Evolutionary conservation across 345 rosid species (phyloP).

Genomic region (Adansonia digitata): DNA sequence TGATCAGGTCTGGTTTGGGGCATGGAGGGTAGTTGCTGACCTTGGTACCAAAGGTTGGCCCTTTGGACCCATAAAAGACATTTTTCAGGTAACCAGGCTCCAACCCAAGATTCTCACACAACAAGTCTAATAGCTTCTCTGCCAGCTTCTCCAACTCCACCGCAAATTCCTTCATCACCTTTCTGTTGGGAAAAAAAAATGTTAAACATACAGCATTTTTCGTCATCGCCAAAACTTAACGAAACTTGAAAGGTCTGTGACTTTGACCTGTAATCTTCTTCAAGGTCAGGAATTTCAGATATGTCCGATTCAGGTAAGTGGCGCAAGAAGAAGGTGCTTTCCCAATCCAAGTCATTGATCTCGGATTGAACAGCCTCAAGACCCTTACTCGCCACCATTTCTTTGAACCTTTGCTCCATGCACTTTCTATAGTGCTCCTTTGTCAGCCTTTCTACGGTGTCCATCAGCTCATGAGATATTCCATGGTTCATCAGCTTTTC

Average conservation of each 20-base stretch:
- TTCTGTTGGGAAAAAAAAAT: constrained; percentile 26
- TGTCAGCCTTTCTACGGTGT: constrained; percentile 60
- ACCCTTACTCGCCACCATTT: constrained; percentile 59
- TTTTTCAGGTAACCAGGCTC: constrained; percentile 81
- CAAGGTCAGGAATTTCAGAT: constrained; percentile 54
- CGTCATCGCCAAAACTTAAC: not conserved
- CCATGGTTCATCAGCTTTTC: constrained; percentile 68
- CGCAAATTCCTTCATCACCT: constrained; percentile 57
- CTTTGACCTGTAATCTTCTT: constrained; percentile 43
- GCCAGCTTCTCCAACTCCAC: constrained; percentile 55
- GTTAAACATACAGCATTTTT: not conserved
- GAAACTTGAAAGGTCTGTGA: not conserved
- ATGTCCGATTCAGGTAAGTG: constrained; percentile 63
- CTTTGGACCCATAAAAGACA: constrained; percentile 59
- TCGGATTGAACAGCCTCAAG: constrained; percentile 51
- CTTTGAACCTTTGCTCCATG: constrained; percentile 65
- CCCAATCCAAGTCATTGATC: constrained; percentile 68
- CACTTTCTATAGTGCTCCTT: constrained; percentile 60
- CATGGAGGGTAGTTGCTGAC: constrained; percentile 94
- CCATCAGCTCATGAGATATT: constrained; percentile 55
- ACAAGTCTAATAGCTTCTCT: constrained; percentile 52
- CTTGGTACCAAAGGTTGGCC: constrained; percentile 81
- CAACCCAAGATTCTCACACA: constrained; percentile 76
- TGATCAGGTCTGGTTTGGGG: constrained; percentile 82
- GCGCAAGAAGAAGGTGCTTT: constrained; percentile 68